A percentile compares a stretch with the other conserved stretches of the same genome.
Evolutionary conservation across 768 basidiomycete species (phyloP).

Genomic region (Phanerochaete carnosa): DNA sequence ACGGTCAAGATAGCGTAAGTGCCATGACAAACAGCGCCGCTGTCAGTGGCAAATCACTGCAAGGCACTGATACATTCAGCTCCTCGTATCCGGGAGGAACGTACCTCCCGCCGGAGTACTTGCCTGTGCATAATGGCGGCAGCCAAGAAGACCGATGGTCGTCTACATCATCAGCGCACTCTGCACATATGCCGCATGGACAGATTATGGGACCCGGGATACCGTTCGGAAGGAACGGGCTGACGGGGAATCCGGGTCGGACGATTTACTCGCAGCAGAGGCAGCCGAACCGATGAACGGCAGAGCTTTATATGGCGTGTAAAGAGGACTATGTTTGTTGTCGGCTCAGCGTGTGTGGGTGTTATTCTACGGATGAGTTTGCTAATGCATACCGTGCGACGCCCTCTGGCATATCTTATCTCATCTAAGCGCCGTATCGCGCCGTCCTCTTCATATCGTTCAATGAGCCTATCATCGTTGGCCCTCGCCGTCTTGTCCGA

Average conservation of each 20-base stretch:
- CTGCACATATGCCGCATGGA: neutral
- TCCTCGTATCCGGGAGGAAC: neutral
- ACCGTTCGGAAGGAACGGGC: constrained; percentile 8
- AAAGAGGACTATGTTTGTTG: neutral
- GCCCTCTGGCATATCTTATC: neutral
- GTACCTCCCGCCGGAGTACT: neutral
- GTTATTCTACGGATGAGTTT: neutral
- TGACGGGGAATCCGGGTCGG: constrained; percentile 23
- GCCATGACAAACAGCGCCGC: neutral
- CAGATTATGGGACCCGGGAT: constrained; percentile 18
- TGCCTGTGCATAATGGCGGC: neutral
- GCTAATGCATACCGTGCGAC: neutral
- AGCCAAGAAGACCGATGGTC: neutral
- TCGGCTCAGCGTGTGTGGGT: neutral
- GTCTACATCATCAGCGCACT: neutral
- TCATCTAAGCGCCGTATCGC: neutral
- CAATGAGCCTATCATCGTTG: neutral
- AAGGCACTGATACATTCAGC: neutral
- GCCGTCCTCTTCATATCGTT: neutral
- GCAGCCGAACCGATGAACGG: constrained; percentile 9
- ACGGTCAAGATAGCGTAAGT: neutral
- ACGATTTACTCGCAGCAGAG: constrained; percentile 26
- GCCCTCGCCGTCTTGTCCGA: neutral
- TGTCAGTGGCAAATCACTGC: neutral
- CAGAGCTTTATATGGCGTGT: neutral